A percentile compares a stretch with the other conserved stretches of the same genome.
These are phyloP conservation scores for Amphichorda felina DNA, from an alignment of 2,329 filamentous ascomycete species.

Conservation along the genomic window DNA sequence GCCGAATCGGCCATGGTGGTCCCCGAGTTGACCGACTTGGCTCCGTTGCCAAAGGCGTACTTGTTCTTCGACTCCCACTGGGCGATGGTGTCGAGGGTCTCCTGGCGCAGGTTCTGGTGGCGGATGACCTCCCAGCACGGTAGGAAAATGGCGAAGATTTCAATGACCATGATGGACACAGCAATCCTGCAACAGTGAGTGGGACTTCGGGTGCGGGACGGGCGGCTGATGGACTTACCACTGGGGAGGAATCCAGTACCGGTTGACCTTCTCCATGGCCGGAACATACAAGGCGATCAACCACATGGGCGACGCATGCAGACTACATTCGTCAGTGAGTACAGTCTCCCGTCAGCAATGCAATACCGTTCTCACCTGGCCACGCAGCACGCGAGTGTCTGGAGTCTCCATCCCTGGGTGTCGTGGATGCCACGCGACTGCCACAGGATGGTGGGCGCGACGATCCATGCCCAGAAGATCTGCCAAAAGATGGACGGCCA, in stretches of 20 bases:
- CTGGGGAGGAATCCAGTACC: constrained; percentile 45
- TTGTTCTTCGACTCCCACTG: constrained; percentile 32
- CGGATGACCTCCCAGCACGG: constrained; percentile 45
- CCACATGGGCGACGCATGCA: constrained; percentile 57
- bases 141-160: constrained; percentile 51
- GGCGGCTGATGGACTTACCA: constrained; percentile 32
- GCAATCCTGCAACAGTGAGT: constrained; percentile 29
- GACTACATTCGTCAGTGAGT: constrained; percentile 19
- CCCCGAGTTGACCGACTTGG: constrained; percentile 15
- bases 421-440: constrained; percentile 48
- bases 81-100: constrained; percentile 36
- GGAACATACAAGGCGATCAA: constrained; percentile 44
- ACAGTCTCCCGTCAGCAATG: neutral
- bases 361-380: constrained; percentile 33
- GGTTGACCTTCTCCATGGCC: constrained; percentile 37
- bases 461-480: constrained; percentile 49
- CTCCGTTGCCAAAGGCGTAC: constrained; percentile 13
- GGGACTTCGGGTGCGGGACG: neutral
- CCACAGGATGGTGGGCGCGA: constrained; percentile 50
- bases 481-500: constrained; percentile 38
- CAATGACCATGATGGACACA: constrained; percentile 48
- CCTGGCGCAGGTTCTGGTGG: constrained; percentile 30
- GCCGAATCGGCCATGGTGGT: constrained; percentile 17
- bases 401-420: constrained; percentile 53
- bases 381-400: constrained; percentile 43